A percentile compares a stretch with the other conserved stretches of the same genome.
These are phyloP conservation scores for Cryptococcus wingfieldii DNA, from an alignment of 1,284 basidiomycete genomes.

Conservation along the genomic window DNA sequence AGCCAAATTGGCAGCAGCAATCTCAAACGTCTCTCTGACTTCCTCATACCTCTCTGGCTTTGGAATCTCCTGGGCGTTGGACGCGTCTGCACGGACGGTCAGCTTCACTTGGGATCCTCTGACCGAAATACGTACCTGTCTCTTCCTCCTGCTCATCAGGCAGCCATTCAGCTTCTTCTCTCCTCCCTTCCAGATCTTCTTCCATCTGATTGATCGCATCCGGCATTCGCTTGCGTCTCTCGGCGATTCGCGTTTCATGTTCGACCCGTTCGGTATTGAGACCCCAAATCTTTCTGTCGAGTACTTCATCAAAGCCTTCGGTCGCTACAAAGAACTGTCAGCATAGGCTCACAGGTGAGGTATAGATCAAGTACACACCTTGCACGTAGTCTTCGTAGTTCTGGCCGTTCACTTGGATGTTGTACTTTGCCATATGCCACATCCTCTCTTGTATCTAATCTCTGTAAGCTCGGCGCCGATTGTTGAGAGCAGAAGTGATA, in stretches of 20 bases:
- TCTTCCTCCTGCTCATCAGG: constrained; percentile 20
- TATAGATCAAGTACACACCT: constrained; percentile 26
- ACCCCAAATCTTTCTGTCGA: constrained; percentile 68
- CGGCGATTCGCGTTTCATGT: constrained; percentile 64
- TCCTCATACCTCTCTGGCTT: constrained; percentile 37
- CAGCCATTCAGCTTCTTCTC: constrained; percentile 50
- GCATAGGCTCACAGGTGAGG: not conserved
- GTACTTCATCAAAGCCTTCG: constrained; percentile 72
- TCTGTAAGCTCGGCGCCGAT: not conserved
- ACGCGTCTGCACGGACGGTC: not conserved
- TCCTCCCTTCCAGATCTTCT: constrained; percentile 52
- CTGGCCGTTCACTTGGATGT: constrained; percentile 72
- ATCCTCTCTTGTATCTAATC: constrained; percentile 45
- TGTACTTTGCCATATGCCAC: constrained; percentile 62
- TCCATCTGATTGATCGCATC: constrained; percentile 55
- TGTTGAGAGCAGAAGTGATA: not conserved
- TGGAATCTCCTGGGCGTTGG: constrained; percentile 18
- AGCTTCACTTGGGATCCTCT: not conserved
- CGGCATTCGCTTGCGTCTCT: constrained; percentile 59
- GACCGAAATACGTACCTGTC: not conserved
- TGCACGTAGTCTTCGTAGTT: constrained; percentile 64
- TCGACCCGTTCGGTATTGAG: constrained; percentile 62
- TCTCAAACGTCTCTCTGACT: constrained; percentile 30
- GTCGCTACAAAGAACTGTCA: constrained; percentile 52
- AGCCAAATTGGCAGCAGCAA: constrained; percentile 28